Base-by-base conservation (phyloP, 208 protist genomes). In the Naegleria gruberi region DNA sequence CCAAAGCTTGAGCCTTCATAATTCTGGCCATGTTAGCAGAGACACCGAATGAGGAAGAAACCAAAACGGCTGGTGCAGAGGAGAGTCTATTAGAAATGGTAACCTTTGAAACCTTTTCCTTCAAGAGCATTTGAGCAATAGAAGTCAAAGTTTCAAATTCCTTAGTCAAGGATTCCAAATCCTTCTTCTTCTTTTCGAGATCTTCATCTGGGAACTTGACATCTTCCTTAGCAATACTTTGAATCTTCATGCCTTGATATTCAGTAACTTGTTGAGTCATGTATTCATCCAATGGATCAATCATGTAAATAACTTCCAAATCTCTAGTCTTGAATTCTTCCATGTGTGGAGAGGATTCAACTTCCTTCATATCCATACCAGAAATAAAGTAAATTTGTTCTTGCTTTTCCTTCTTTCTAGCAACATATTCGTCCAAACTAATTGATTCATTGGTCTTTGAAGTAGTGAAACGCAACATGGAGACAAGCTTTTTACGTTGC, bases 261-360 rank as follows among this genome's bases (percentile, higher is more conserved):
- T 99, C 98, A 40, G 93, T 94, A 17, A 99, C 82, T 86, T 97
- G 94, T 86, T 91, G 91, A 26, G 99, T 92, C 30, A 97, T 92
- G 91, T 99, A 99, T 94, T 99, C 98, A 92, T 99, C 99, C 83
- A 99, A 97, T 37, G 98, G 95, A 40, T 99, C 98, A 34, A 93
- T 96, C 95, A 99, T 96, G 91, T 94, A 97, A 26, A 98, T 89
- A n/a, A 98, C 96, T 92, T 98, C 96, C 7, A 97, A 90, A 74
- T 92, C 95, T 89, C 95, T 96, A 73, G 92, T 88, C 73, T 94
- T 23, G 30, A 96, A 95, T 86, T 97, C 95, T 93, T 97, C 92
- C 42, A 97, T 89, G 46, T 97, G 57, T 1, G 97, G 96, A 12
- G 95, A 97, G 90, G 94, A 92, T 91, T 93, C 92, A 57, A 98